Conservation (phyloP, 1,284 basidiomycete genomes). For the Cystobasidium sp. region DNA sequence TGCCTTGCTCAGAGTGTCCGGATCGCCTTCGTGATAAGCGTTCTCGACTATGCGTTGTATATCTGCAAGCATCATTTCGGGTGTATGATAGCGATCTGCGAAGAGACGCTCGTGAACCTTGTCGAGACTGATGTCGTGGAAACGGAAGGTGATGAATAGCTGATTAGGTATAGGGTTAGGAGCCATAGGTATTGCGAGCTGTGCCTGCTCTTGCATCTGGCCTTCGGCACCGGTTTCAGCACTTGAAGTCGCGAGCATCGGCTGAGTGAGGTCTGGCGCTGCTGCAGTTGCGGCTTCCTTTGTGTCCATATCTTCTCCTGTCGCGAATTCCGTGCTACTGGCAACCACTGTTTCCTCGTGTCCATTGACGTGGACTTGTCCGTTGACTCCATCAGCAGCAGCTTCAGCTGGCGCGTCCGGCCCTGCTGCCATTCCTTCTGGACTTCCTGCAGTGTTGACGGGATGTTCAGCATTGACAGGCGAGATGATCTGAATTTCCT, state of each 20-base stretch:
- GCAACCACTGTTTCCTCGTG: not conserved
- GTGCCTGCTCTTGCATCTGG: constrained; percentile 6
- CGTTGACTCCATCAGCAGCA: not conserved
- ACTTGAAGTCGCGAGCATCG: constrained; percentile 16
- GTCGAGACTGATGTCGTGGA: constrained; percentile 87
- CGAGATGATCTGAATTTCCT: constrained; percentile 40
- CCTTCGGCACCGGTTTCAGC: constrained; percentile 7
- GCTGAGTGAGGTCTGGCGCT: not conserved
- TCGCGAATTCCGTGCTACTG: not conserved
- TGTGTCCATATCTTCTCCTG: constrained; percentile 6
- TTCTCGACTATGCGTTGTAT: constrained; percentile 88
- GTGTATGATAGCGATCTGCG: constrained; percentile 83
- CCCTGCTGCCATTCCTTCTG: not conserved
- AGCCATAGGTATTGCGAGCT: constrained; percentile 21
- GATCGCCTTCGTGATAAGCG: constrained; percentile 70
- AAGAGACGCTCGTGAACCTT: constrained; percentile 86
- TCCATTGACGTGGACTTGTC: not conserved
- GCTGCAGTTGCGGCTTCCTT: not conserved
- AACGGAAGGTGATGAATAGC: constrained; percentile 41
- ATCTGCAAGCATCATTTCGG: constrained; percentile 84
- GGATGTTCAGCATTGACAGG: constrained; percentile 10
- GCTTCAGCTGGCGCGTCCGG: not conserved
- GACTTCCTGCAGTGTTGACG: constrained; percentile 36
- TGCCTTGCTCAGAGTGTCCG: constrained; percentile 77
- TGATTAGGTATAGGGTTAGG: not conserved